A percentile compares a stretch with the other conserved stretches of the same genome.
Evolutionary conservation across 2,329 filamentous ascomycete species (phyloP).

Genomic region (Xylaria sp.): DNA sequence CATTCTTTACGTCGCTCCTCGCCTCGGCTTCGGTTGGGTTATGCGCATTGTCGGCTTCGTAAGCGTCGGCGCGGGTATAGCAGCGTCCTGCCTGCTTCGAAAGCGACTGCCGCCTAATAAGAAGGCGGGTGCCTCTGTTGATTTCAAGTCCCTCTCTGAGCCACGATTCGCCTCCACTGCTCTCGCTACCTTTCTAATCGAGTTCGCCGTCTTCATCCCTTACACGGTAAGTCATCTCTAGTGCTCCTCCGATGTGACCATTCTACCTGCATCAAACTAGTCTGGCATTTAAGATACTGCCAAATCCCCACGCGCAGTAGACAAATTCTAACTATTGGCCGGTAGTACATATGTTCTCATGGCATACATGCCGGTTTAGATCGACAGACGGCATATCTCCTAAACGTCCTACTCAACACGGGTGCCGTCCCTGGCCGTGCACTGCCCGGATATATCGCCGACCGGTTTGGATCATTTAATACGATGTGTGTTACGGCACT

Average conservation of each 20-base stretch:
- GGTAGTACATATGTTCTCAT: slow-evolving; percentile 12
- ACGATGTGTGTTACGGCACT: slow-evolving; percentile 16
- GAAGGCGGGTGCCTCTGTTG: slow-evolving; percentile 21
- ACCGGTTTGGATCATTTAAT: slow-evolving; percentile 24
- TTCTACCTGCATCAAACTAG: no score
- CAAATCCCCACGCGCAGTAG: no score
- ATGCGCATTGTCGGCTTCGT: slow-evolving; percentile 21
- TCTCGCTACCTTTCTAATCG: slow-evolving; percentile 19
- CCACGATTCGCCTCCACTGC: slow-evolving; percentile 21
- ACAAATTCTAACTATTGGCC: no score
- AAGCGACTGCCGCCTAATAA: slow-evolving; percentile 23
- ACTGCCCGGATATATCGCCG: slow-evolving; percentile 23
- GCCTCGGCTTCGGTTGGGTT: slow-evolving; percentile 19
- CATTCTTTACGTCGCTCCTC: slow-evolving; percentile 18
- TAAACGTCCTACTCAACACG: slow-evolving; percentile 20
- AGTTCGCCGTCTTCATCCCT: slow-evolving; percentile 24
- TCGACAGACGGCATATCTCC: slow-evolving; percentile 15
- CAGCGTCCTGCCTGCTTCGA: slow-evolving; percentile 15
- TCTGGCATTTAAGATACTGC: no score
- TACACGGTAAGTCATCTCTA: slow-evolving; percentile 2
- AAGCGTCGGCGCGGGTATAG: slow-evolving; percentile 1
- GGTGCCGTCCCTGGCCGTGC: slow-evolving; percentile 24
- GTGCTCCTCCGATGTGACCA: neutral
- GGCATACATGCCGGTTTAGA: slow-evolving; percentile 17
- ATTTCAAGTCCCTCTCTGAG: slow-evolving; percentile 16